Evolutionary conservation across 305 asterid genomes (phyloP).

Genomic region (Fraxinus dipetala): DNA sequence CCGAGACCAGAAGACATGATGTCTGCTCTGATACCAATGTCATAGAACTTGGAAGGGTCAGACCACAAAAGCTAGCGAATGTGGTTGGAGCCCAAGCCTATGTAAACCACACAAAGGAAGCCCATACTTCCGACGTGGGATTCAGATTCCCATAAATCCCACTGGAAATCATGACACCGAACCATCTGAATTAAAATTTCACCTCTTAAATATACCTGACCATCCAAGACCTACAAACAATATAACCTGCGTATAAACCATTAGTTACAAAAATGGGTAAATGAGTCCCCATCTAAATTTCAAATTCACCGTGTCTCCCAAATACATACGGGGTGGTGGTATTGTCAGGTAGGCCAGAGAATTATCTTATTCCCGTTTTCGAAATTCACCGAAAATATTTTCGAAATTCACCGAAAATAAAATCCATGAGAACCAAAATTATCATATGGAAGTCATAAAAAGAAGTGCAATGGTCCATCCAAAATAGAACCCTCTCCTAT

Average conservation of each 20-base stretch:
- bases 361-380: background rate
- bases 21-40: too few relatives aligned
- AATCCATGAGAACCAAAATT: background rate
- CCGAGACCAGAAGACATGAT: too few relatives aligned
- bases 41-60: too few relatives aligned
- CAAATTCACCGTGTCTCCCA: background rate
- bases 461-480: background rate
- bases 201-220: background rate
- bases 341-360: background rate
- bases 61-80: too few relatives aligned
- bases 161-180: too few relatives aligned
- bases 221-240: background rate
- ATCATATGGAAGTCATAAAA: background rate
- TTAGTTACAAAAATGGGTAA: background rate
- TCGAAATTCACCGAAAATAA: background rate
- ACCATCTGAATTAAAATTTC: too few relatives aligned
- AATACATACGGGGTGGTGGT: background rate
- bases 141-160: too few relatives aligned
- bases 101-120: too few relatives aligned
- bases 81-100: too few relatives aligned
- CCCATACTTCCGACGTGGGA: too few relatives aligned
- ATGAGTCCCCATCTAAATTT: background rate
- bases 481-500: background rate
- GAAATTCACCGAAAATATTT: background rate
- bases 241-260: background rate